phyloP scores from a whole-genome alignment of 2,329 filamentous ascomycete species.

The Cytospora piceae region DNA sequence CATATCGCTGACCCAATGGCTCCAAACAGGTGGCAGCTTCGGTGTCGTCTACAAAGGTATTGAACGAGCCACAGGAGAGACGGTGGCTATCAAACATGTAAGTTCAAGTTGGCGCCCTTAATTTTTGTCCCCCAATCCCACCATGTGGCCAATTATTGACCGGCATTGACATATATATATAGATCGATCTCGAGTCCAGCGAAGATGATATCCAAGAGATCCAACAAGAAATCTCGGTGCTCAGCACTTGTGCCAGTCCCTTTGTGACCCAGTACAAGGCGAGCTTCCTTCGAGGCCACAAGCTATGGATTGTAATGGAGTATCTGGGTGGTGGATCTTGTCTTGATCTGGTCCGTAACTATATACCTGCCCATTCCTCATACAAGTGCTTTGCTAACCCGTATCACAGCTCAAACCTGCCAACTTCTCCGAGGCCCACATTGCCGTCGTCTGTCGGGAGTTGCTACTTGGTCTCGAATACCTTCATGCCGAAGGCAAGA shows the following conservation, averaged over 20 bases:
- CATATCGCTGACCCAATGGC: conserved; percentile 19
- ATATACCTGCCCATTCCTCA: background rate
- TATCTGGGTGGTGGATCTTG: conserved; percentile 94
- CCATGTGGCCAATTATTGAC: background rate
- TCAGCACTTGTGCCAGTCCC: conserved; percentile 92
- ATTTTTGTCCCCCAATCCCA: background rate
- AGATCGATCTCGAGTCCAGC: conserved; percentile 99
- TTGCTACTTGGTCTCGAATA: conserved; percentile 90
- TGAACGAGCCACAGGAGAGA: conserved; percentile 85
- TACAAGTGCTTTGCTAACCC: conserved; percentile 34
- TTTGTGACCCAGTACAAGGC: conserved; percentile 96
- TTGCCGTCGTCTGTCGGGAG: conserved; percentile 92
- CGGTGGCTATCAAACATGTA: conserved; percentile 96
- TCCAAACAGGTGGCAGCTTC: conserved; percentile 79
- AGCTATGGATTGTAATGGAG: conserved; percentile 99
- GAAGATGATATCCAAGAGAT: conserved; percentile 99
- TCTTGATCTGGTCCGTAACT: conserved; percentile 74
- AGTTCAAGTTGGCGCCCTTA: conserved; percentile 39
- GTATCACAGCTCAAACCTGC: conserved; percentile 78
- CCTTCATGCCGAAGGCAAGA: conserved; percentile 90
- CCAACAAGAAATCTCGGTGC: conserved; percentile 92
- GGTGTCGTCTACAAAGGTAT: conserved; percentile 97
- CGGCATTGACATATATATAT: conserved; percentile 31
- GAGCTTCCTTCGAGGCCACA: conserved; percentile 93
- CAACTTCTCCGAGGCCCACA: conserved; percentile 84